A percentile compares a stretch with the other conserved stretches of the same genome.
Conservation (phyloP, 2,329 filamentous ascomycete genomes). For the Neodidymelliopsis sp. region DNA sequence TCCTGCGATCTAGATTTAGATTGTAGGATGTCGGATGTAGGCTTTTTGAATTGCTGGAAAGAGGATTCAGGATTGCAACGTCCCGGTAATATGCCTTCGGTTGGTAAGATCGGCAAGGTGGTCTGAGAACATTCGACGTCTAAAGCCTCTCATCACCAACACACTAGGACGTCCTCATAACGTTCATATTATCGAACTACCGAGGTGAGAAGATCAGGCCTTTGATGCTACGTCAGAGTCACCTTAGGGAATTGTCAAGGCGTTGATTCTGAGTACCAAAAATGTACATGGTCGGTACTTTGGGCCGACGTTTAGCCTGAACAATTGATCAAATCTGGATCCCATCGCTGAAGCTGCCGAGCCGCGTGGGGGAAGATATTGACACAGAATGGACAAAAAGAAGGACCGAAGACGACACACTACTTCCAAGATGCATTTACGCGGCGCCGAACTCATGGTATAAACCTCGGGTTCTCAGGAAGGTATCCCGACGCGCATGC, state of each 20-base stretch:
- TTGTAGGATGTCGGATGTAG: background rate
- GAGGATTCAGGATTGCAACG: constrained; percentile 10
- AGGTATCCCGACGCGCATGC: constrained; percentile 12
- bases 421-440: constrained; percentile 8
- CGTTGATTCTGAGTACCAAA: background rate
- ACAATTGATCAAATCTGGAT: constrained; percentile 6
- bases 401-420: constrained; percentile 6
- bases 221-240: background rate
- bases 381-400: constrained; percentile 1
- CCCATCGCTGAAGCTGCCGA: constrained; percentile 11
- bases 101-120: constrained; percentile 1
- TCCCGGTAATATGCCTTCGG: constrained; percentile 6
- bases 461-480: background rate
- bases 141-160: background rate
- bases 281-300: constrained; percentile 5
- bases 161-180: too few relatives aligned
- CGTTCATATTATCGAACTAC: too few relatives aligned
- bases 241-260: background rate
- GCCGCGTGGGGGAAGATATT: constrained; percentile 8
- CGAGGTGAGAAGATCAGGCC: background rate
- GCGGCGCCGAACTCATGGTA: constrained; percentile 1
- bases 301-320: constrained; percentile 13
- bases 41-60: background rate
- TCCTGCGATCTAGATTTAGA: constrained; percentile 1
- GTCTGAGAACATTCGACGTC: background rate